A percentile compares a stretch with the other conserved stretches of the same genome.
Conservation (phyloP, 345 rosid genomes). For the Corymbia maculata region DNA sequence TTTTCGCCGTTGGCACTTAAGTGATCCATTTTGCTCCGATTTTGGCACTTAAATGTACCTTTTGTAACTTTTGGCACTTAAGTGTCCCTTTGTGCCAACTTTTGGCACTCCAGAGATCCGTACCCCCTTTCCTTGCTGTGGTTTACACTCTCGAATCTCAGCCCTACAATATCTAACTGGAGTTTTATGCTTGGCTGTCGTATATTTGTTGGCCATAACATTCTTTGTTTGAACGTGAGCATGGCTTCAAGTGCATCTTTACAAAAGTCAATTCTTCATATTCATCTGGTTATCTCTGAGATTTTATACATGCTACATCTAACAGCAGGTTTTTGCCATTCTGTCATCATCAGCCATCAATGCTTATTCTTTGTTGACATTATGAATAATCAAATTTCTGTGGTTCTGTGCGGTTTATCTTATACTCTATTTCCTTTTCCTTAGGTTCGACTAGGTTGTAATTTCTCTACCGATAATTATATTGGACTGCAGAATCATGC, state of each 20-base stretch:
- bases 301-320: neutral
- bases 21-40: no score
- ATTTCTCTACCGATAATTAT: neutral
- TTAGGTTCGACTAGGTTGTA: neutral
- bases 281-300: neutral
- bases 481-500: neutral
- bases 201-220: neutral
- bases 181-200: neutral
- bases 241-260: neutral
- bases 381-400: neutral
- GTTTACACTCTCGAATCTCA: neutral
- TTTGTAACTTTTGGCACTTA: no score
- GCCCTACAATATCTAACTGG: neutral
- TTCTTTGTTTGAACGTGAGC: neutral
- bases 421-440: neutral
- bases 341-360: neutral
- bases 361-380: neutral
- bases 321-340: neutral
- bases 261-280: neutral
- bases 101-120: no score
- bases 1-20: no score
- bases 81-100: no score
- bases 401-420: neutral
- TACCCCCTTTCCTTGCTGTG: no score
- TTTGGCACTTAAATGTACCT: no score